Percentiles rank a stretch among this genome's conserved stretches.
phyloP scores from a whole-genome alignment of 148 eudicot genomes.

The Vaccinium myrtillus region DNA sequence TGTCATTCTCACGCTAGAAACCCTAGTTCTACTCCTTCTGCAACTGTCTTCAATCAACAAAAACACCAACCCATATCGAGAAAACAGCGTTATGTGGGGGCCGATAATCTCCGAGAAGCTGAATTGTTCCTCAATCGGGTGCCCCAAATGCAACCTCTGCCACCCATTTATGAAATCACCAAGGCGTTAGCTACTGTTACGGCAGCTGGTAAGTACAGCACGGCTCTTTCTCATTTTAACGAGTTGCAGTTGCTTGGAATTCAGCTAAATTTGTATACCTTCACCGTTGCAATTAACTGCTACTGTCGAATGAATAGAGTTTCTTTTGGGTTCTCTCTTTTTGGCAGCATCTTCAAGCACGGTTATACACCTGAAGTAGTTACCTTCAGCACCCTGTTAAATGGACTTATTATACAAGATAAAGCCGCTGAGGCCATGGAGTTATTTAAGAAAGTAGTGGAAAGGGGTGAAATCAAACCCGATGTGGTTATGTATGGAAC shows the following conservation, averaged over 20 bases:
- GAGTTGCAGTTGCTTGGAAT: not conserved
- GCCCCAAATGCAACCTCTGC: not conserved
- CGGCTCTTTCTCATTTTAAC: too few species aligned
- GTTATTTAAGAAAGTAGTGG: not conserved
- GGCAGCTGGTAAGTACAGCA: not conserved
- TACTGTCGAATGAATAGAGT: not conserved
- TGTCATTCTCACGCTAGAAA: not conserved
- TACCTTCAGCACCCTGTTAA: slow-evolving; percentile 9
- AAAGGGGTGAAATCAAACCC: not conserved
- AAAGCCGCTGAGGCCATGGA: not conserved
- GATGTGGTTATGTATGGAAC: slow-evolving; percentile 11
- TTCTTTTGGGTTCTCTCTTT: not conserved
- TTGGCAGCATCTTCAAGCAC: not conserved
- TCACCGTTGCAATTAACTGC: not conserved
- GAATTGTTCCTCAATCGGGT: not conserved
- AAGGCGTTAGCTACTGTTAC: not conserved
- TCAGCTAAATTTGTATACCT: not conserved
- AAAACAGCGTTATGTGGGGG: not conserved
- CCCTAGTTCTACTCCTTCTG: not conserved
- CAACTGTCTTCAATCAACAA: not conserved
- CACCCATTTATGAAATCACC: not conserved
- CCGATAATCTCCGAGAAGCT: not conserved
- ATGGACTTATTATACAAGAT: slow-evolving; percentile 1
- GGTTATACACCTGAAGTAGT: slow-evolving; percentile 2
- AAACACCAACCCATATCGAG: not conserved